Percentiles rank a stretch among this genome's conserved stretches.
Evolutionary conservation across 768 basidiomycete species (phyloP).

Genomic region (Trametes sanguinea): DNA sequence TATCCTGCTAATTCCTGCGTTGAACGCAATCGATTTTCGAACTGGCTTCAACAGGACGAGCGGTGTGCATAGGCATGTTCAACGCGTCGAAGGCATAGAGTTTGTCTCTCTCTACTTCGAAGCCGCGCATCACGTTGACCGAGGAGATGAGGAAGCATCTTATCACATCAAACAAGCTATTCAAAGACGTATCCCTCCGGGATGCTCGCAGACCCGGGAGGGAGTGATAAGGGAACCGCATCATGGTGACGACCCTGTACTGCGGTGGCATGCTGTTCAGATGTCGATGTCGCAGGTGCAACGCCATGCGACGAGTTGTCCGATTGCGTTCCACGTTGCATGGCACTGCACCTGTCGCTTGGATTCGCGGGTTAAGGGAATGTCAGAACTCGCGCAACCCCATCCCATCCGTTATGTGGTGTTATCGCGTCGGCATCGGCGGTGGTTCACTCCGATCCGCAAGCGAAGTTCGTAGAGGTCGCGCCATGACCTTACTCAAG

Average conservation of each 20-base stretch:
- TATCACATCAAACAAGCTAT: background rate
- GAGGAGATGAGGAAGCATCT: background rate
- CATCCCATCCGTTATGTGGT: background rate
- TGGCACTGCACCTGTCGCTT: background rate
- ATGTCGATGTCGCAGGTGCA: conserved; percentile 2
- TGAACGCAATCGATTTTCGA: no score
- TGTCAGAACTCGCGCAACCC: conserved; percentile 1
- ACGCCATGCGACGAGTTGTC: conserved; percentile 6
- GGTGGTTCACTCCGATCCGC: background rate
- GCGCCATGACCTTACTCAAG: background rate
- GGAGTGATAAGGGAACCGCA: background rate
- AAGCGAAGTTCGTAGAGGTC: conserved; percentile 4
- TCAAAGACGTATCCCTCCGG: background rate
- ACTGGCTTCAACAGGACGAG: no score
- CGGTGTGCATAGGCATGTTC: no score
- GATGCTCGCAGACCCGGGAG: background rate
- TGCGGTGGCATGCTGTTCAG: background rate
- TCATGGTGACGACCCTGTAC: conserved; percentile 1
- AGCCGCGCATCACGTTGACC: no score
- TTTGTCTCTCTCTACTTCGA: no score
- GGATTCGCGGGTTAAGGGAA: background rate
- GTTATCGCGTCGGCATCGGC: conserved; percentile 13
- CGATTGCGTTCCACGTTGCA: background rate
- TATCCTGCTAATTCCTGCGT: no score
- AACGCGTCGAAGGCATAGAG: no score